Evolutionary conservation across 2,329 filamentous ascomycete species (phyloP).

Genomic region (Alternaria sp.): DNA sequence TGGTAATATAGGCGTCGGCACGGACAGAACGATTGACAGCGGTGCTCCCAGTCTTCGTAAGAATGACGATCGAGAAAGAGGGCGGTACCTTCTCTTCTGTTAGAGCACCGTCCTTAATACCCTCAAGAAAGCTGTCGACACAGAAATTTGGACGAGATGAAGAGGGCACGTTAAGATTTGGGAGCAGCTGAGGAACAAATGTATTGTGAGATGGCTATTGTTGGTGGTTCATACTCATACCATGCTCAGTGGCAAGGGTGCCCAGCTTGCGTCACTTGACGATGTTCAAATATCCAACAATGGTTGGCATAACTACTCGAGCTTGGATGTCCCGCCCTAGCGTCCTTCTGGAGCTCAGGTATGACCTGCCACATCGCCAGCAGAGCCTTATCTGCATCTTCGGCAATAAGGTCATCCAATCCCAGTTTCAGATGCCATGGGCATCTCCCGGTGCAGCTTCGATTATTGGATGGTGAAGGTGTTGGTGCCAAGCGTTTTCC

Average conservation of each 20-base stretch:
- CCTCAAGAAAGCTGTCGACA: background rate
- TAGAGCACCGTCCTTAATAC: no score
- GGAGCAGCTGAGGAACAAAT: background rate
- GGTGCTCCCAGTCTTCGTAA: no score
- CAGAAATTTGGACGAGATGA: background rate
- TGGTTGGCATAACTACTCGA: background rate
- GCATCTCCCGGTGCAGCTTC: background rate
- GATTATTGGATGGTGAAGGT: background rate
- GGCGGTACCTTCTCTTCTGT: no score
- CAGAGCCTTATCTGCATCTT: no score
- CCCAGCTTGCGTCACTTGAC: background rate
- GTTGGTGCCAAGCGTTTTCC: background rate
- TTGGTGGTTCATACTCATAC: background rate
- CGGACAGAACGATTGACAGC: no score
- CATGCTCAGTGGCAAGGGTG: background rate
- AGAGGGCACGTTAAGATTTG: background rate
- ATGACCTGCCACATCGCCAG: background rate
- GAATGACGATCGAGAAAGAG: no score
- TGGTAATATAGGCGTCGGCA: no score
- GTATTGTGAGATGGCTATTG: background rate
- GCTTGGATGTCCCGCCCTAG: background rate
- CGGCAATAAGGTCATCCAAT: no score
- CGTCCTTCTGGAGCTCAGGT: background rate
- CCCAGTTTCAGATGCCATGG: background rate
- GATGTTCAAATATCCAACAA: background rate